phyloP scores from a whole-genome alignment of 805 yeast genomes.

The Monosporozyma yasuniensis region DNA sequence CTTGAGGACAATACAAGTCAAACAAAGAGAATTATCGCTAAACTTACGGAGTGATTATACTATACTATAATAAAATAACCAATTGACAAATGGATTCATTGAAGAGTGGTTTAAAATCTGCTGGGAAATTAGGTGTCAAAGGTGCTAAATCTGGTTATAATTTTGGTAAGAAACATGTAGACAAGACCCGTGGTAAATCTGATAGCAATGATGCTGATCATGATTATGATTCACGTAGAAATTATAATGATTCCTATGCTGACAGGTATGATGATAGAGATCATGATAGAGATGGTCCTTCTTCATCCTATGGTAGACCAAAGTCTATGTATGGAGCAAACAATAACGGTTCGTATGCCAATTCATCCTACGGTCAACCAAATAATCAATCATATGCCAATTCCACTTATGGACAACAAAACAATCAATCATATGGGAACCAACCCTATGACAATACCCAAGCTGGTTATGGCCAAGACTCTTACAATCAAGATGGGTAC shows the following conservation, averaged over 20 bases:
- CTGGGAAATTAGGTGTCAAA: conserved; percentile 17
- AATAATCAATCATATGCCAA: background rate
- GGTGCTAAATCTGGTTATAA: conserved; percentile 34
- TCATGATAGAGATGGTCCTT: background rate
- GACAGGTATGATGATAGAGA: background rate
- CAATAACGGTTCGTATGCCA: background rate
- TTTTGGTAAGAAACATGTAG: conserved; percentile 32
- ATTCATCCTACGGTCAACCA: background rate
- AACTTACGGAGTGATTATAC: background rate
- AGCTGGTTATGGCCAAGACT: background rate
- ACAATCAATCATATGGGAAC: background rate
- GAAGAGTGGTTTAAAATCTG: conserved; percentile 5
- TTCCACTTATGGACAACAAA: background rate
- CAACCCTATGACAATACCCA: background rate
- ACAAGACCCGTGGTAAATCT: conserved; percentile 20
- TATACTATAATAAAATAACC: background rate
- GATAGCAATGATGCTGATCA: conserved; percentile 14
- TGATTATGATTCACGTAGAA: conserved; percentile 6
- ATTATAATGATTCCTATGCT: conserved; percentile 1
- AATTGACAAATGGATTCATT: conserved; percentile 30
- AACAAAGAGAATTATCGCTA: background rate
- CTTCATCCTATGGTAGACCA: background rate
- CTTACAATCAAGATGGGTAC: background rate
- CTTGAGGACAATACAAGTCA: background rate
- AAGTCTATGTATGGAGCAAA: background rate